Evolutionary conservation across 805 yeast species (phyloP).

Genomic region (Suhomyces faveliae): DNA sequence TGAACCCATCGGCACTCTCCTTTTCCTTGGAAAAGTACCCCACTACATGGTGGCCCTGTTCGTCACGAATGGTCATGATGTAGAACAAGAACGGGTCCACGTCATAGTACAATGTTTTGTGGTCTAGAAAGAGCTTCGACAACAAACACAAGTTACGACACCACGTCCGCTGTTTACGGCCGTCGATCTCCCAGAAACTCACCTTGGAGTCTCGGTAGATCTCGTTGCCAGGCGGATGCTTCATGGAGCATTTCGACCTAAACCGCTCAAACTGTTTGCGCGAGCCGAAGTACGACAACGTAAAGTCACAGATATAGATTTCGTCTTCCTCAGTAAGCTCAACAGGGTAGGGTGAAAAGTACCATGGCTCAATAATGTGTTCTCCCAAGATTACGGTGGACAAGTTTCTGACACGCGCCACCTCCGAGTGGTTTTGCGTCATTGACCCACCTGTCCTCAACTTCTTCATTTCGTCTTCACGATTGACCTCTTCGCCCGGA

Average conservation of each 20-base stretch:
- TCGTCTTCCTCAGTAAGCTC: slow-evolving; percentile 92
- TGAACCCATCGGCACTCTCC: slow-evolving; percentile 91
- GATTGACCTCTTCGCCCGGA: slow-evolving; percentile 67
- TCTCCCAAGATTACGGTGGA: slow-evolving; percentile 79
- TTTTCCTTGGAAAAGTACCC: slow-evolving; percentile 97
- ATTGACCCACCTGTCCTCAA: slow-evolving; percentile 94
- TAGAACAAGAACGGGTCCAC: slow-evolving; percentile 97
- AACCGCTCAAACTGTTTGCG: slow-evolving; percentile 89
- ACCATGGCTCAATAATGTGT: slow-evolving; percentile 97
- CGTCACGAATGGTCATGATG: slow-evolving; percentile 90
- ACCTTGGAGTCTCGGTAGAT: slow-evolving; percentile 90
- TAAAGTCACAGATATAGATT: slow-evolving; percentile 87
- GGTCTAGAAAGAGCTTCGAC: slow-evolving; percentile 90
- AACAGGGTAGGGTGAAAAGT: slow-evolving; percentile 94
- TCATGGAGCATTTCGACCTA: slow-evolving; percentile 79
- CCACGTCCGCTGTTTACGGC: slow-evolving; percentile 94
- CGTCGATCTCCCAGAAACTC: slow-evolving; percentile 96
- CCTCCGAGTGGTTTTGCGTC: slow-evolving; percentile 85
- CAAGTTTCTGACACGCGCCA: slow-evolving; percentile 86
- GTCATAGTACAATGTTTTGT: slow-evolving; percentile 93
- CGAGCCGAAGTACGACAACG: slow-evolving; percentile 85
- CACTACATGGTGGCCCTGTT: slow-evolving; percentile 90
- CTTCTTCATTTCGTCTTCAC: slow-evolving; percentile 92
- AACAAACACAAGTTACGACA: slow-evolving; percentile 90
- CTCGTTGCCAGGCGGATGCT: slow-evolving; percentile 98